phyloP scores from a whole-genome alignment of 345 rosid species.

The Salix brachista region DNA sequence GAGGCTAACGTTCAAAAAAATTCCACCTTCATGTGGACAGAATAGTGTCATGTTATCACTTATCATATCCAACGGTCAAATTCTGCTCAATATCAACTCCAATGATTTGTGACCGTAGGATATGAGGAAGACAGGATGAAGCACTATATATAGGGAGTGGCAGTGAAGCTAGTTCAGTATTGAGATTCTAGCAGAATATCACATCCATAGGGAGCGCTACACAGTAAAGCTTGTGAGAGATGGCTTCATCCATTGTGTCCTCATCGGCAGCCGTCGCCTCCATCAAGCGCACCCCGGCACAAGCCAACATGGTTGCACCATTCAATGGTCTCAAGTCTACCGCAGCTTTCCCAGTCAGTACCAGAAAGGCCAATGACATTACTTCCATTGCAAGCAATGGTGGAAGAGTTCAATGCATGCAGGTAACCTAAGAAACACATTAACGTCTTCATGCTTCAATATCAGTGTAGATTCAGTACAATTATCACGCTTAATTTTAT shows the following conservation, averaged over 20 bases:
- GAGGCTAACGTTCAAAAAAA: conserved; percentile 16
- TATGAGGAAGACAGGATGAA: conserved; percentile 7
- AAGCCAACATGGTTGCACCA: conserved; percentile 36
- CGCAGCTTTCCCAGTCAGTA: conserved; percentile 34
- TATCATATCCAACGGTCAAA: conserved; percentile 33
- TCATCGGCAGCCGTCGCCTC: conserved; percentile 49
- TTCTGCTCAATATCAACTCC: conserved; percentile 4
- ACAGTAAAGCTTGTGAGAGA: conserved; percentile 4
- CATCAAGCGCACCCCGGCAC: conserved; percentile 40
- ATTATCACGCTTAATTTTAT: background rate
- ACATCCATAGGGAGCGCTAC: conserved; percentile 1
- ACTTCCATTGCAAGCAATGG: conserved; percentile 48
- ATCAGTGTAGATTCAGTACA: background rate
- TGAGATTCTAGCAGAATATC: background rate
- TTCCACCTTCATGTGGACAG: conserved; percentile 10
- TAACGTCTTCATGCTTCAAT: background rate
- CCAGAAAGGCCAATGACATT: conserved; percentile 39
- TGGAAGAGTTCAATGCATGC: conserved; percentile 48
- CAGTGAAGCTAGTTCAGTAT: background rate
- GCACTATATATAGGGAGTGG: conserved; percentile 35
- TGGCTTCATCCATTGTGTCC: conserved; percentile 57
- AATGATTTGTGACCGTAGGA: conserved; percentile 26
- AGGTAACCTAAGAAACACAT: conserved; percentile 18
- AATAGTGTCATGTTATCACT: conserved; percentile 7
- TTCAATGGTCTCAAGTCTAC: conserved; percentile 47